phyloP scores from a whole-genome alignment of 1,284 basidiomycete genomes.

The Boletellus sp. region DNA sequence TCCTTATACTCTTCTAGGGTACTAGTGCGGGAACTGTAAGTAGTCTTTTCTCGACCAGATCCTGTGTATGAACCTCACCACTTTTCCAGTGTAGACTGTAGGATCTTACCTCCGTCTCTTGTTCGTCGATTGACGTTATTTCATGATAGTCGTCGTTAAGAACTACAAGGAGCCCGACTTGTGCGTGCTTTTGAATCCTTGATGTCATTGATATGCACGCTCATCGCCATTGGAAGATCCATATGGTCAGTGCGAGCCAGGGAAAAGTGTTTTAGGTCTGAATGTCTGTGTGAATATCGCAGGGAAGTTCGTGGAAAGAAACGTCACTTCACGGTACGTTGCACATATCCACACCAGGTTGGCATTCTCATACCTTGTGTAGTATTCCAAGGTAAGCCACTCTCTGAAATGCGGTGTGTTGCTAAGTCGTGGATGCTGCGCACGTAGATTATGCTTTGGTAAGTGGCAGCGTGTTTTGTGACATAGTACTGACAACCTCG shows the following conservation, averaged over 20 bases:
- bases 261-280: constrained; percentile 19
- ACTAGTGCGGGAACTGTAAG: constrained; percentile 73
- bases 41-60: constrained; percentile 9
- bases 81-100: constrained; percentile 61
- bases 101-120: constrained; percentile 19
- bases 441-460: constrained; percentile 82
- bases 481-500: constrained; percentile 7
- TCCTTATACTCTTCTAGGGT: constrained; percentile 45
- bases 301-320: constrained; percentile 85
- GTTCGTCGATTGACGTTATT: constrained; percentile 6
- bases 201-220: constrained; percentile 13
- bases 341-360: not conserved
- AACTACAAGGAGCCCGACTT: constrained; percentile 69
- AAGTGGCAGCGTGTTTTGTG: constrained; percentile 2
- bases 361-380: constrained; percentile 7
- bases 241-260: constrained; percentile 58
- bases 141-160: constrained; percentile 56
- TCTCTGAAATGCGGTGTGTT: not conserved
- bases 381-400: constrained; percentile 79
- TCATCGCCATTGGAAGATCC: constrained; percentile 42
- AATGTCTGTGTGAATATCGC: constrained; percentile 20
- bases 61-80: not conserved
- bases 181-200: constrained; percentile 40
- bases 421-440: constrained; percentile 2
- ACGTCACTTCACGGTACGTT: constrained; percentile 78